Conservation (phyloP, 805 yeast genomes). For the Candida oleophila region DNA sequence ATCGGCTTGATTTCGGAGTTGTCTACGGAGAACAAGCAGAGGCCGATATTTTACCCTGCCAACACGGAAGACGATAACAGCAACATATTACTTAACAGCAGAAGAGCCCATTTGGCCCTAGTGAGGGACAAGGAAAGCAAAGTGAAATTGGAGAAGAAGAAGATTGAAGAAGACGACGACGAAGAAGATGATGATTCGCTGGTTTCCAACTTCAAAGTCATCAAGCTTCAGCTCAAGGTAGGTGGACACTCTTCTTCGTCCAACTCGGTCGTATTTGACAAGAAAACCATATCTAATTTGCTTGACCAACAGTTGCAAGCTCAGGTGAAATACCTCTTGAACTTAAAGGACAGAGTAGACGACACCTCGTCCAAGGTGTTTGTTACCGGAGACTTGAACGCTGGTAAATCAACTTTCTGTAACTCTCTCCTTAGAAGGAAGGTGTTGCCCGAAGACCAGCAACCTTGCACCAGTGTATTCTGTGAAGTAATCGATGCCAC, state of each 20-base stretch:
- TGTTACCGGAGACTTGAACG: conserved; percentile 94
- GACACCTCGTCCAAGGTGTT: conserved; percentile 92
- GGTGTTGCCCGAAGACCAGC: conserved; percentile 92
- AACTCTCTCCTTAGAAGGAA: conserved; percentile 79
- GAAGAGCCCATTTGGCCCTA: conserved; percentile 52
- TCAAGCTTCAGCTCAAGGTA: conserved; percentile 61
- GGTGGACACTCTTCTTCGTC: conserved; percentile 29
- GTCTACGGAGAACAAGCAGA: conserved; percentile 51
- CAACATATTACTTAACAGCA: conserved; percentile 43
- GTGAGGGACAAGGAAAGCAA: conserved; percentile 38
- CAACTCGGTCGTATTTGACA: conserved; percentile 47
- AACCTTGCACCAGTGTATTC: conserved; percentile 95
- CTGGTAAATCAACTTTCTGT: conserved; percentile 96
- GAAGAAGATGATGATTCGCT: conserved; percentile 18
- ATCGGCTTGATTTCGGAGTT: conserved; percentile 51
- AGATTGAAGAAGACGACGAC: conserved; percentile 16
- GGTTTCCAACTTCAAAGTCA: conserved; percentile 51
- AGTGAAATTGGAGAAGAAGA: conserved; percentile 12
- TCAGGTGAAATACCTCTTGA: conserved; percentile 63
- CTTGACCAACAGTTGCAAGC: conserved; percentile 66
- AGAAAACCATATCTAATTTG: conserved; percentile 64
- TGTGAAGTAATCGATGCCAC: conserved; percentile 89
- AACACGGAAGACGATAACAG: conserved; percentile 31
- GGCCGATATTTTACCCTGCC: conserved; percentile 67
- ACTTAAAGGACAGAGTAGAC: conserved; percentile 79